Evolutionary conservation across 2,329 filamentous ascomycete genomes (phyloP).

Genomic region (Botrytis squamosa): DNA sequence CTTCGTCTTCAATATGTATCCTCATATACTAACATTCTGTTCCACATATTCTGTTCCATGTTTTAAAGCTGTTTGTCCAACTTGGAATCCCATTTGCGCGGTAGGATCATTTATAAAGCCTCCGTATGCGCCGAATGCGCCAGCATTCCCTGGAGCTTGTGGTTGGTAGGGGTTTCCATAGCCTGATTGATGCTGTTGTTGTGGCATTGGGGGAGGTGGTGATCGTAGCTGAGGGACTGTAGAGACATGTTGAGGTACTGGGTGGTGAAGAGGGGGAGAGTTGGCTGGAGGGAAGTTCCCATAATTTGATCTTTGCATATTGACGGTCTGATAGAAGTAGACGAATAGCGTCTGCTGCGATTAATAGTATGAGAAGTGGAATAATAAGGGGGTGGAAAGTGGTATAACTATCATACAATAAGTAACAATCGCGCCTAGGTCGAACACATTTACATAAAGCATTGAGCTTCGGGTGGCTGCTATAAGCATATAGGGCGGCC

Average conservation of each 20-base stretch:
- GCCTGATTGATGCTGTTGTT: conserved; percentile 61
- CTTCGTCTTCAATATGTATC: neutral
- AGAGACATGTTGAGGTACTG: conserved; percentile 96
- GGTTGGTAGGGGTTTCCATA: conserved; percentile 76
- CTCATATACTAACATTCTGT: conserved; percentile 67
- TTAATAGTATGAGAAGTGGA: neutral
- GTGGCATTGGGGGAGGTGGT: conserved; percentile 75
- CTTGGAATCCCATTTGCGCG: conserved; percentile 90
- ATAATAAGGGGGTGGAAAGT: conserved; percentile 5
- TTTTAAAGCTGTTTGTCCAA: conserved; percentile 87
- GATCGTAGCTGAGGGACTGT: conserved; percentile 96
- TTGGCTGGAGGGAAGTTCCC: conserved; percentile 65
- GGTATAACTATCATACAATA: conserved; percentile 7
- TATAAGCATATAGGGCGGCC: conserved; percentile 2
- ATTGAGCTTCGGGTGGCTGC: conserved; percentile 16
- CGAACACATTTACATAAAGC: conserved; percentile 26
- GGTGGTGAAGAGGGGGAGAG: conserved; percentile 93
- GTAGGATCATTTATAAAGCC: conserved; percentile 96
- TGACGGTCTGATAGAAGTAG: conserved; percentile 5
- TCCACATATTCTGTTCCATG: conserved; percentile 94
- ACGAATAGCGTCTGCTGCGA: neutral
- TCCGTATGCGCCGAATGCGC: conserved; percentile 71
- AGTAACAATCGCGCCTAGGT: conserved; percentile 13
- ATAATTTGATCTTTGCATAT: conserved; percentile 85
- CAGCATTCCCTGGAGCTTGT: conserved; percentile 47